Percentiles rank a stretch among this genome's conserved stretches.
phyloP scores from a whole-genome alignment of 441 rosid genomes.

The Adansonia madagascariensis region DNA sequence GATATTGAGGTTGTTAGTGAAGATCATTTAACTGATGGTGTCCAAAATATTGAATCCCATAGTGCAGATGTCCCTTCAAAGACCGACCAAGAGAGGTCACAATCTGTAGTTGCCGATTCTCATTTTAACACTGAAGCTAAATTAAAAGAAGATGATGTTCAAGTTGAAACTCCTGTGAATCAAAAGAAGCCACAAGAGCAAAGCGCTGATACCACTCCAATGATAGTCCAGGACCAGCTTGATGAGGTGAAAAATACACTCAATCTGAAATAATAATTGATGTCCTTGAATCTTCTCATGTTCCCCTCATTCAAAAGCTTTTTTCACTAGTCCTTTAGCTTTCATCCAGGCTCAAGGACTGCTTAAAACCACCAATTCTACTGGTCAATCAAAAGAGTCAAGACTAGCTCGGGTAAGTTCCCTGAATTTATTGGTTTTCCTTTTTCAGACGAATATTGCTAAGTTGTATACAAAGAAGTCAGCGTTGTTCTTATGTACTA shows the following conservation, averaged over 20 bases:
- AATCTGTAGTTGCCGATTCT: constrained; percentile 44
- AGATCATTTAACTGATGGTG: constrained; percentile 45
- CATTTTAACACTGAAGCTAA: constrained; percentile 40
- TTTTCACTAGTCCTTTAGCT: constrained; percentile 37
- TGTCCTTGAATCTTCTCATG: constrained; percentile 26
- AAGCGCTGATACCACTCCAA: constrained; percentile 48
- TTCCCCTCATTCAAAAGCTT: constrained; percentile 18
- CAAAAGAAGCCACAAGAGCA: constrained; percentile 50
- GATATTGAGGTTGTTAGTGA: constrained; percentile 50
- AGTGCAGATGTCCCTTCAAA: constrained; percentile 50
- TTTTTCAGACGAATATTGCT: constrained; percentile 18
- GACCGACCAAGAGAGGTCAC: constrained; percentile 51
- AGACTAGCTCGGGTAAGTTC: constrained; percentile 91
- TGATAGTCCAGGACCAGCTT: constrained; percentile 79
- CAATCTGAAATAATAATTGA: constrained; percentile 22
- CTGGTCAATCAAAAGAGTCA: constrained; percentile 98
- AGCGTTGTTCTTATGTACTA: constrained; percentile 1
- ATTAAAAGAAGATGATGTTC: constrained; percentile 44
- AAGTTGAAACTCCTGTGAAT: constrained; percentile 47
- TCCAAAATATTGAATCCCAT: constrained; percentile 32
- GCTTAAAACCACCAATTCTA: constrained; percentile 75
- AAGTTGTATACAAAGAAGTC: constrained; percentile 19
- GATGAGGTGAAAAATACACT: constrained; percentile 71
- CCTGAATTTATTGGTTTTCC: constrained; percentile 23
- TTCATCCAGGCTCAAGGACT: constrained; percentile 92